phyloP scores from a whole-genome alignment of 352 stramenopile genomes.

The Aphanomyces cochlioides region DNA sequence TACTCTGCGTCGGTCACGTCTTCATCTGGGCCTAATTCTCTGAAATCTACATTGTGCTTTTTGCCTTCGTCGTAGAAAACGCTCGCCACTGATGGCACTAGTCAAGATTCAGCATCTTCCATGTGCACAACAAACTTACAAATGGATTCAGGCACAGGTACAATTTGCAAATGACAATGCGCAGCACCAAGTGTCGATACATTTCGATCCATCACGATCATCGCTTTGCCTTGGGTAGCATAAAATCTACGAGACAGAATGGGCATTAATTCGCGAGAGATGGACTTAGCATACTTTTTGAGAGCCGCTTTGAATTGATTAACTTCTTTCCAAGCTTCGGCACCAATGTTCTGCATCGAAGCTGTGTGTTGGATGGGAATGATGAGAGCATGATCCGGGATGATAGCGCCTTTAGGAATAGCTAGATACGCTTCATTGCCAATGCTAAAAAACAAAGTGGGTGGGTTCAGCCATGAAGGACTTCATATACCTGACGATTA shows the following conservation, averaged over 20 bases:
- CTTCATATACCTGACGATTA: conserved; percentile 54
- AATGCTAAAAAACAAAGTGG: conserved; percentile 37
- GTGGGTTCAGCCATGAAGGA: not conserved
- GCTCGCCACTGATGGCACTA: conserved; percentile 38
- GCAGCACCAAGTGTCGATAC: conserved; percentile 63
- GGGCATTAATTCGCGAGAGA: too few relatives aligned
- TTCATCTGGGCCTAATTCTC: conserved; percentile 38
- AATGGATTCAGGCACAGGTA: conserved; percentile 50
- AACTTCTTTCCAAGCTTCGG: conserved; percentile 48
- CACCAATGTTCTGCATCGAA: conserved; percentile 44
- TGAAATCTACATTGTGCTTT: conserved; percentile 69
- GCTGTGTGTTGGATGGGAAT: conserved; percentile 72
- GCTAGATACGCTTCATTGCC: conserved; percentile 73
- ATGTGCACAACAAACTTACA: conserved; percentile 5
- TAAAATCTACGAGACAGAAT: conserved; percentile 44
- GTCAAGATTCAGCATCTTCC: not conserved
- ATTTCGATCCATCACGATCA: conserved; percentile 78
- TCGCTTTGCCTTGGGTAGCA: conserved; percentile 55
- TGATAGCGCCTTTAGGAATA: conserved; percentile 78
- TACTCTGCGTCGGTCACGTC: conserved; percentile 31
- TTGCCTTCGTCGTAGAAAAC: conserved; percentile 64
- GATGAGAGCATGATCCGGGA: conserved; percentile 68
- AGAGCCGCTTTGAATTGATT: conserved; percentile 62
- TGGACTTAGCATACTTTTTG: not conserved
- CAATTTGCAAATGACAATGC: conserved; percentile 70